Base-by-base conservation (phyloP, 176 grass and related monocot species). In the Zoysia japonica region DNA sequence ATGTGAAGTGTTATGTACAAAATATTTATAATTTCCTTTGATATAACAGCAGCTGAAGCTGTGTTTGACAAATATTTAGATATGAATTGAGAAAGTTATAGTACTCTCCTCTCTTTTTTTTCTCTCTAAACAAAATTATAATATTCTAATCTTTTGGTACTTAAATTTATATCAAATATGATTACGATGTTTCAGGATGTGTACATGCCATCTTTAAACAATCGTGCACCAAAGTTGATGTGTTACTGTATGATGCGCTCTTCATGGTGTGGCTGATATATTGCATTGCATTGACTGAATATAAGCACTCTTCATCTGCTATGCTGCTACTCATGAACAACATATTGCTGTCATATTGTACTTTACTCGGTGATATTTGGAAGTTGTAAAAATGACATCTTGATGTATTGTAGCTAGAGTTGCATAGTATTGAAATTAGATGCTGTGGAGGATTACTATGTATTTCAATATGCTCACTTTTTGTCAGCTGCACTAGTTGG, bases 81-180 rank as follows among this genome's bases (percentile, higher is more conserved):
- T 37, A 11, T 80, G 10, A 51, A 68, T 68, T 56, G 9, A 56
- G 16, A 11, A 80, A 73, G 59, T 11, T 47, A 50, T 35, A 42
- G 28, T 57, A 56, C 2, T 54, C 5, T 39, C 13, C 46, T 85
- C 44, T 44, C n/a, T 72, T 47, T 28, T 28, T 28, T 28, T 28
- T 28, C 28, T 28, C 28, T 28, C 28, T 28, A 28, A 28, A 28
- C 28, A 28, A 28, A 73, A 67, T 11, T 47, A 50, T 35, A 42
- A 16, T 57, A 56, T 3, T 54, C 5, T 39, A 12, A 54, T 85
- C 44, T 44, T 38, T 72, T 47, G 47, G 0, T 70, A 42, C 12
- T 36, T 7, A 87, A 11, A 6, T 76, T 28, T 77, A 17, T 86
- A 39, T 76, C 40, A 61, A 57, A 76, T 45, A 78, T 12, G 14